These are phyloP conservation scores for Nephelium lappaceum DNA, from an alignment of 345 rosid genomes.

Conservation along the genomic window DNA sequence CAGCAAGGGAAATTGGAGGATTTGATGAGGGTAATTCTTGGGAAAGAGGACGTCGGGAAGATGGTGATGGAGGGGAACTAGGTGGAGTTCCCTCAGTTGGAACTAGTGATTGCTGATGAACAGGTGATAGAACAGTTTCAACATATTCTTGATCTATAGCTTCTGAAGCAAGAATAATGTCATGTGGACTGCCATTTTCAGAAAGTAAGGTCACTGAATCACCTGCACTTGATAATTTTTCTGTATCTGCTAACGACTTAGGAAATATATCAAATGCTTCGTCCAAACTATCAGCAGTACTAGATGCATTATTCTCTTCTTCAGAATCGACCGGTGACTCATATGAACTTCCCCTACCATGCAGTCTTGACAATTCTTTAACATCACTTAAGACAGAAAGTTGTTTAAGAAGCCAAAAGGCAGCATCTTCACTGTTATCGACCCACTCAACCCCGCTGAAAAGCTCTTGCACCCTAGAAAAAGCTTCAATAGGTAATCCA, in stretches of 20 bases:
- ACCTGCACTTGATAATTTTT: slow-evolving; percentile 22
- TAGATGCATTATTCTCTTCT: slow-evolving; percentile 87
- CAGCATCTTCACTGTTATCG: slow-evolving; percentile 86
- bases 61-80: slow-evolving; percentile 30
- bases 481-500: slow-evolving; percentile 97
- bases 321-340: slow-evolving; percentile 81
- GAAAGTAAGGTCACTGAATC: slow-evolving; percentile 37
- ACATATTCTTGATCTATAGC: slow-evolving; percentile 36
- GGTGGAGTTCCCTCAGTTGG: slow-evolving; percentile 34
- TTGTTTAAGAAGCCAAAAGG: slow-evolving; percentile 91
- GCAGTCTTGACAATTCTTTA: slow-evolving; percentile 77
- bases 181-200: slow-evolving; percentile 45
- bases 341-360: slow-evolving; percentile 63
- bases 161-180: slow-evolving; percentile 40
- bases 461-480: slow-evolving; percentile 96
- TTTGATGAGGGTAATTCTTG: slow-evolving; percentile 30
- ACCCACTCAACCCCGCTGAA: slow-evolving; percentile 88
- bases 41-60: slow-evolving; percentile 29
- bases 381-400: slow-evolving; percentile 83
- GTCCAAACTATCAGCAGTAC: slow-evolving; percentile 95
- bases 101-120: slow-evolving; percentile 33
- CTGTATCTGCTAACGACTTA: slow-evolving; percentile 38
- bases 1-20: slow-evolving; percentile 24
- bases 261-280: slow-evolving; percentile 71
- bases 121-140: slow-evolving; percentile 33